These are phyloP conservation scores for Corylus avellana DNA, from an alignment of 306 rosid genomes.

Conservation along the genomic window DNA sequence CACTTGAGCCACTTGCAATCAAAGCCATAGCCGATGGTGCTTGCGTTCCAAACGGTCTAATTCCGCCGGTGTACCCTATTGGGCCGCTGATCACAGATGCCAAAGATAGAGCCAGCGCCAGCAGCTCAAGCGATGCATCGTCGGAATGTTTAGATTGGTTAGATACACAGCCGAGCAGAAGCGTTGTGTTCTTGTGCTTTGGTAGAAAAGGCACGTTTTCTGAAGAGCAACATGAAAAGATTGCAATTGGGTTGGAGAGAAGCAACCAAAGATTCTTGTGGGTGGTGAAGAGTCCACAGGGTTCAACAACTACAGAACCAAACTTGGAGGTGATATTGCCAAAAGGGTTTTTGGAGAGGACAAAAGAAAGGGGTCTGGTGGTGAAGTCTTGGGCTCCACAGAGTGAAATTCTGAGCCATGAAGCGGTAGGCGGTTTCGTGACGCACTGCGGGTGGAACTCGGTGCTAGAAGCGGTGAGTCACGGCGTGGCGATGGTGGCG, in stretches of 20 bases:
- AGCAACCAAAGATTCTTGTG: conserved; percentile 12
- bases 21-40: conserved; percentile 14
- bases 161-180: not conserved
- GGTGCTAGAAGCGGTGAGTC: conserved; percentile 4
- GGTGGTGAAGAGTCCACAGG: conserved; percentile 12
- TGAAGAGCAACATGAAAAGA: not conserved
- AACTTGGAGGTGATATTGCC: not conserved
- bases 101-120: not conserved
- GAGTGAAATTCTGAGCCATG: not conserved
- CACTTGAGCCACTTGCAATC: conserved; percentile 7
- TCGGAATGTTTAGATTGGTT: not conserved
- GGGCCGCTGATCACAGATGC: conserved; percentile 28
- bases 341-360: not conserved
- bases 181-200: conserved; percentile 12
- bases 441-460: conserved; percentile 16
- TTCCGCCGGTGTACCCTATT: conserved; percentile 17
- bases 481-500: conserved; percentile 1
- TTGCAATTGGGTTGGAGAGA: conserved; percentile 3
- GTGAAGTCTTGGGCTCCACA: conserved; percentile 10
- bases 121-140: not conserved
- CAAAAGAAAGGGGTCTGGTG: not conserved
- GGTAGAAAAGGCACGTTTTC: conserved; percentile 1
- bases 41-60: conserved; percentile 9
- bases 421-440: not conserved
- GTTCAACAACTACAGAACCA: not conserved